phyloP scores from a whole-genome alignment of 2,329 filamentous ascomycete species.

The Hawksworthiomyces lignivorus region DNA sequence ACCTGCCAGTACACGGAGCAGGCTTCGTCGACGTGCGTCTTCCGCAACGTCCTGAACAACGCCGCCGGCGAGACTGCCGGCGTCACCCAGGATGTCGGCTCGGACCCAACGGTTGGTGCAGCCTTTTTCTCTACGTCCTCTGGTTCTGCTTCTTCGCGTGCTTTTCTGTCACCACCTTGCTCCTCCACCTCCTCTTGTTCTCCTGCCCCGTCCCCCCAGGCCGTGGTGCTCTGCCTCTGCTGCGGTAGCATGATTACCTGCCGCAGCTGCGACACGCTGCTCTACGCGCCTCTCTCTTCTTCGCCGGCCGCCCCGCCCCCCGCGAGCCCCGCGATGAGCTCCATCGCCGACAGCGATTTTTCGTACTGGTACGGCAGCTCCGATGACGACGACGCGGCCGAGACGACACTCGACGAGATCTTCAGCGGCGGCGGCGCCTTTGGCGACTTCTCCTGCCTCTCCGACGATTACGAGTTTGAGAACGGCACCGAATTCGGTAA shows the following conservation, averaged over 20 bases:
- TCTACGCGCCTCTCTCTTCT: conserved; percentile 12
- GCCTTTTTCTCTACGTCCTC: conserved; percentile 19
- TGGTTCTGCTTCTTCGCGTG: conserved; percentile 4
- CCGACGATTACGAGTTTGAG: conserved; percentile 13
- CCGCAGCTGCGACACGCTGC: conserved; percentile 26
- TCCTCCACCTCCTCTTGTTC: conserved; percentile 4
- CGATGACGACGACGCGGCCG: not conserved
- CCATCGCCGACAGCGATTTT: not conserved
- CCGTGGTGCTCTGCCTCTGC: conserved; percentile 34
- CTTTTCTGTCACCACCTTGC: conserved; percentile 4
- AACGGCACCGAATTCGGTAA: conserved; percentile 4
- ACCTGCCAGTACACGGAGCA: conserved; percentile 89
- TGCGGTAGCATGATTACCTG: conserved; percentile 40
- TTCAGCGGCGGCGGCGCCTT: too few relatives aligned
- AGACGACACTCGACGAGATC: conserved; percentile 4
- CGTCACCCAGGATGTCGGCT: conserved; percentile 93
- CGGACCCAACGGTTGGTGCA: conserved; percentile 94
- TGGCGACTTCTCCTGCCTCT: conserved; percentile 1
- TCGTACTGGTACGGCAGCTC: not conserved
- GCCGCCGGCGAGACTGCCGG: conserved; percentile 91
- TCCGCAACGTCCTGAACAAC: conserved; percentile 87
- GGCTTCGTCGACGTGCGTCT: conserved; percentile 83
- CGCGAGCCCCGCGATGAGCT: not conserved
- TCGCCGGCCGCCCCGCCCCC: not conserved
- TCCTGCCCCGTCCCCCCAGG: conserved; percentile 1